phyloP scores from a whole-genome alignment of 2,329 filamentous ascomycete genomes.

The Hypoxylon sp. region DNA sequence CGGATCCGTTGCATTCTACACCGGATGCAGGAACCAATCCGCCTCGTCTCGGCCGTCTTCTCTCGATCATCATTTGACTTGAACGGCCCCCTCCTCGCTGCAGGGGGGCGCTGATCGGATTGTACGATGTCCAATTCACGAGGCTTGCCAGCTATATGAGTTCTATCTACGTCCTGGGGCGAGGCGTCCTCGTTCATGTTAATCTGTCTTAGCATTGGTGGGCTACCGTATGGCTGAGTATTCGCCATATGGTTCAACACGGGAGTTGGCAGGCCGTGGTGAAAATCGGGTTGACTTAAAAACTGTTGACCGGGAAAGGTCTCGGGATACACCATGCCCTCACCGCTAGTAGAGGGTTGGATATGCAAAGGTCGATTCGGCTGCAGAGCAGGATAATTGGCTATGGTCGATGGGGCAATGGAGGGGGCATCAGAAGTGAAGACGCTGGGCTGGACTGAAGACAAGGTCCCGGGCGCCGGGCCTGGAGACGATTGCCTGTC shows the following conservation, averaged over 20 bases:
- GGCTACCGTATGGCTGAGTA: slow-evolving; percentile 28
- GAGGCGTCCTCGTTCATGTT: slow-evolving; percentile 21
- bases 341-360: slow-evolving; percentile 47
- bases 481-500: slow-evolving; percentile 38
- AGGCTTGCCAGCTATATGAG: slow-evolving; percentile 28
- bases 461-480: slow-evolving; percentile 39
- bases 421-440: slow-evolving; percentile 45
- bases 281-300: slow-evolving; percentile 37
- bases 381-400: slow-evolving; percentile 51
- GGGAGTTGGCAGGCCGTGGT: slow-evolving; percentile 34
- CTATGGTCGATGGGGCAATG: slow-evolving; percentile 44
- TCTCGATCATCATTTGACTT: slow-evolving; percentile 60
- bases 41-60: slow-evolving; percentile 65
- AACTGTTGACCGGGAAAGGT: slow-evolving; percentile 40
- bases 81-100: slow-evolving; percentile 62
- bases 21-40: slow-evolving; percentile 66
- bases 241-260: slow-evolving; percentile 37
- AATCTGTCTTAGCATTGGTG: slow-evolving; percentile 35
- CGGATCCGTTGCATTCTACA: slow-evolving; percentile 70
- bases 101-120: slow-evolving; percentile 48
- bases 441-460: slow-evolving; percentile 41
- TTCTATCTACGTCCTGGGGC: slow-evolving; percentile 34
- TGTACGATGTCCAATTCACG: slow-evolving; percentile 48
- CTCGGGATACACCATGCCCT: slow-evolving; percentile 54
- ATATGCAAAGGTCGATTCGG: slow-evolving; percentile 43